phyloP scores from a whole-genome alignment of 2,329 filamentous ascomycete species.

The Colletotrichum godetiae region DNA sequence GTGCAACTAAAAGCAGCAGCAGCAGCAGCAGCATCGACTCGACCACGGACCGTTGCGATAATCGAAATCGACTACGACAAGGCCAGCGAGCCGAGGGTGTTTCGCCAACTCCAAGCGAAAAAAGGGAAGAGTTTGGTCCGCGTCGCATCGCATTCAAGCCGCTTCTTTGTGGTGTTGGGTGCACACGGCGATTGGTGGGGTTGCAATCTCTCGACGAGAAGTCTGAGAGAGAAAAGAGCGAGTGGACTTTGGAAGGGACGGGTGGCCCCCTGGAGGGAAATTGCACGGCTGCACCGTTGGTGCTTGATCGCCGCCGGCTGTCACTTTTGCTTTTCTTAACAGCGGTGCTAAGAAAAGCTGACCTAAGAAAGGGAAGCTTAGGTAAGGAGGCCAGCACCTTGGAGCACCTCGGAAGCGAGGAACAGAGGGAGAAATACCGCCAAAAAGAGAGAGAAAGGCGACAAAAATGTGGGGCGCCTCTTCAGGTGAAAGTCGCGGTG shows the following conservation, averaged over 20 bases:
- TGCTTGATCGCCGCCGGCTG: neutral
- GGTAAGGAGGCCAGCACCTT: neutral
- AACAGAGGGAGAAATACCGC: too few species aligned
- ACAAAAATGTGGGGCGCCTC: neutral
- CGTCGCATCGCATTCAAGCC: neutral
- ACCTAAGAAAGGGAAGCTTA: neutral
- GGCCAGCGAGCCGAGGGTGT: neutral
- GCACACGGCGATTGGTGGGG: neutral
- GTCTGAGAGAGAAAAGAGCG: neutral
- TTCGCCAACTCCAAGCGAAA: neutral
- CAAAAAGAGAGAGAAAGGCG: neutral
- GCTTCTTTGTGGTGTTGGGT: neutral
- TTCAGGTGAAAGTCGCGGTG: neutral
- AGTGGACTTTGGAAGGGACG: neutral
- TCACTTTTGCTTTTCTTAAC: neutral
- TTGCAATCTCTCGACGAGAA: neutral
- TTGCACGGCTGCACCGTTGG: neutral
- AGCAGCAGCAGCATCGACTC: neutral
- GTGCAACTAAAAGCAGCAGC: neutral
- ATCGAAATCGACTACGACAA: neutral
- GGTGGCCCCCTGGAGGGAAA: slow-evolving; percentile 1
- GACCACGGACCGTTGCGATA: neutral
- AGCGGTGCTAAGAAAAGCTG: neutral
- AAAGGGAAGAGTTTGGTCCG: neutral
- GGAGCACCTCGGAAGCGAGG: too few species aligned